Base-by-base conservation (phyloP, 2,329 filamentous ascomycete species). In the Penicillium corylophilum region DNA sequence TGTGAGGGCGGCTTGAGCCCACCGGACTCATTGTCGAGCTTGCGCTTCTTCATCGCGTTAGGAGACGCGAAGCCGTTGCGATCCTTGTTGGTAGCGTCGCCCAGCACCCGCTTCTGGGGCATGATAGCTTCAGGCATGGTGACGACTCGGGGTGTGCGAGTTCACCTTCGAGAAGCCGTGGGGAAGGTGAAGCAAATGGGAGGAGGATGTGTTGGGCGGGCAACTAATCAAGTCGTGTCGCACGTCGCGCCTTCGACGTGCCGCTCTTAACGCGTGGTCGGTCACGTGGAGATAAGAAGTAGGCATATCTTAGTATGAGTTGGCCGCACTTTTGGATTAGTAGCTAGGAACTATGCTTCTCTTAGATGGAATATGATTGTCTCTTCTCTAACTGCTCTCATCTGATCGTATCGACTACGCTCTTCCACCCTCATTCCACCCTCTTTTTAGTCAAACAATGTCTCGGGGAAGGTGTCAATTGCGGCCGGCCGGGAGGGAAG, bases 21-120 rank as follows among this genome's bases (percentile, higher is more conserved):
- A 12, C 79, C 71, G 38, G 65, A 56, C 35, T 64, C 62, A 50
- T 72, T 70, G 52, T 94, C 89, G 53, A 95, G 79, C 73, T 90
- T 95, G 57, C 90, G 82, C 75, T 94, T 95, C 79, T 97, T 97
- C 46, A 82, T 75, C 1, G 84, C 63, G 23, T 63, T 71, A 20
- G 74, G 71, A 31, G 85, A 82, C 1, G 81, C 66, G 56, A 81
- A 70, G 51, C 84, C 78, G 55, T 87, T 88, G 62, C 80, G 81
- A 54, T 82, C 81, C 60, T 81, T 79, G 64, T 81, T 87, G 52
- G 84, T 83, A 54, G 83, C 77, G 66, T 90, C 87, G 59, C 81
- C 84, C 44, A 90, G 77, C 63, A 87, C 84, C 66, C 88, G 84
- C 76, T 91, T 91, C 73, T 88, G 84, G 48, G 87, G 83, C 50